Base-by-base conservation (phyloP, 2,329 filamentous ascomycete species). In the Domatiomyces globalis region DNA sequence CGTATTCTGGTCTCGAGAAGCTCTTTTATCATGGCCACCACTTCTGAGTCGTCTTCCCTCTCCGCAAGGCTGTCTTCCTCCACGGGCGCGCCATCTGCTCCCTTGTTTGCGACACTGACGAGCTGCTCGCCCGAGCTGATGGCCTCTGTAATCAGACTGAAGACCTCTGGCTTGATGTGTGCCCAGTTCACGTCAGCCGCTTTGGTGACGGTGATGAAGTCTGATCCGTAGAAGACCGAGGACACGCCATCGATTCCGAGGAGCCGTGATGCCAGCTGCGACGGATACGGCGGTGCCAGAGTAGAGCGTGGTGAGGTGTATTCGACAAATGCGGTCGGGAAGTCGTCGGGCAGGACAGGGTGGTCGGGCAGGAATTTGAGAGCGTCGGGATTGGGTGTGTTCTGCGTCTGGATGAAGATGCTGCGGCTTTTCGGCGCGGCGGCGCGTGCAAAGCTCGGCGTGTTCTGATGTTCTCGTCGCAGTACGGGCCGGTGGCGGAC, bases 1-100 rank as follows among this genome's bases (percentile, higher is more conserved):
- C 92, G 78, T 63, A 98, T 95, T 56, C 92, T 78, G 22, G 92
- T 98, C 69, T 98, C 92, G 36, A 98, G 75, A 29, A 98, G 73
- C 71, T 98, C 92, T 72, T 96, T 95, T 71, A 98, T 96, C 92
- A 96, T 96, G 53, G 87, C 85, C 7, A 98, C 84, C 9, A 95
- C 87, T 69, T 98, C 92, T 59, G 83, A 84, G 66, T 98, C 92
- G 56, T 94, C 83, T 65, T 95, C 88, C 61, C 90, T 82, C 67
- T 90, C 95, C 19, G 79, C 79, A 49, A 95, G 72, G 54, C 80
- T 85, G 62, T 94, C 87, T 55, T 79, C 78, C 12, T 62, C 58
- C 44, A 69, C 56, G 61, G 70, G 55, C 70, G 76, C 60, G 64
- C 78, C 69, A 47, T 73, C 69, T 1, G 66, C 66, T 53, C 79